These are phyloP conservation scores for Boletus reticuloceps DNA, from an alignment of 768 basidiomycete species.

Conservation along the genomic window DNA sequence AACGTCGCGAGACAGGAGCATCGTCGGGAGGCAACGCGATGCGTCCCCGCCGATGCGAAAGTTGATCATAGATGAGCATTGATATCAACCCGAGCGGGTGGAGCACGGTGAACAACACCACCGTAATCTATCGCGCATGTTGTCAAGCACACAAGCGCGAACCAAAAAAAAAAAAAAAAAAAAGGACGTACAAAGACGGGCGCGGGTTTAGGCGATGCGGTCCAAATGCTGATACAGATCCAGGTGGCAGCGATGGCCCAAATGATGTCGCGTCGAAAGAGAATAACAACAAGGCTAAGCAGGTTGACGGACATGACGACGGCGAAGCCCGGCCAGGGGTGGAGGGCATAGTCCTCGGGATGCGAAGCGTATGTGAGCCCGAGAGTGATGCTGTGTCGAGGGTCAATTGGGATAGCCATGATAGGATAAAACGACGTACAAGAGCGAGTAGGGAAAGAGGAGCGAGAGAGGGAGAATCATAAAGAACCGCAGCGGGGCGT, in stretches of 20 bases:
- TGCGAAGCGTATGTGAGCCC: constrained; percentile 56
- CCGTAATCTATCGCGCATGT: constrained; percentile 44
- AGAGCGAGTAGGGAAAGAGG: constrained; percentile 53
- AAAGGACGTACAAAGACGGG: constrained; percentile 56
- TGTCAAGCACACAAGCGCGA: too few species aligned
- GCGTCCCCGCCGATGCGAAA: constrained; percentile 27
- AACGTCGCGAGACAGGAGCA: neutral
- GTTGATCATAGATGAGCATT: constrained; percentile 38
- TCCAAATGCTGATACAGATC: constrained; percentile 68
- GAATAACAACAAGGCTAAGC: constrained; percentile 52
- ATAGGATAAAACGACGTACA: constrained; percentile 32
- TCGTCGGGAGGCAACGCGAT: constrained; percentile 46
- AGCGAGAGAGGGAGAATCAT: constrained; percentile 52
- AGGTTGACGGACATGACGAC: constrained; percentile 65
- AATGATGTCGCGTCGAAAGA: constrained; percentile 62
- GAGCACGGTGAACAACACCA: constrained; percentile 60
- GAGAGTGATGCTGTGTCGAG: constrained; percentile 58
- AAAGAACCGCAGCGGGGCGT: constrained; percentile 77
- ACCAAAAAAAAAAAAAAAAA: neutral
- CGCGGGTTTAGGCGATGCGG: constrained; percentile 55
- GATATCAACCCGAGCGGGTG: constrained; percentile 61
- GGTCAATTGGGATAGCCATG: too few species aligned
- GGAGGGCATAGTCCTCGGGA: constrained; percentile 52
- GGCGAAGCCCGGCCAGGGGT: constrained; percentile 73
- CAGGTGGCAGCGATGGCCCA: constrained; percentile 76